Evolutionary conservation across 2,329 filamentous ascomycete genomes (phyloP), one percentile per base, ranked within the genome.

Genomic region (Xylariaceae sp.): DNA sequence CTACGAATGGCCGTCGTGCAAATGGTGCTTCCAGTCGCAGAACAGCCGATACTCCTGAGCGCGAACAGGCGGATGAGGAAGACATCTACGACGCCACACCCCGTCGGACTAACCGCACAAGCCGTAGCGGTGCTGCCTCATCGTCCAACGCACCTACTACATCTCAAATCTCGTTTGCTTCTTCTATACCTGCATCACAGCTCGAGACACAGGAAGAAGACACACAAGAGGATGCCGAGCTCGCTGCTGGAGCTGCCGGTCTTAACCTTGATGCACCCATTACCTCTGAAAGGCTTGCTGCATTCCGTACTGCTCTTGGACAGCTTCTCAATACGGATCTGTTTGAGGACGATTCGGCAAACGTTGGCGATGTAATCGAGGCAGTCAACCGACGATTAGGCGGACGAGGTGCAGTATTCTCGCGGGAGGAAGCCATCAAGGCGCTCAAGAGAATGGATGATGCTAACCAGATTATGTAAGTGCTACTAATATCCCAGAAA

Each of bases 381-480:
- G 90, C 90, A 7, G 90, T 99, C 47, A 99, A 99, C 72, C 78
- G 78, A 3, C 85, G 86, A 66, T 67, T 96, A 43, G 81, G 83
- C 12, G 69, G 75, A 37, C 67, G 75, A 23, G 82, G 82, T 4
- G 82, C 83, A 6, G 75, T 80, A 33, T 99, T 96, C 75, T 82
- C 79, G 23, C 82, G 82, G 33, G 79, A 78, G 0, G 95, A 99
- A 75, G 91, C 90, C 0, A 78, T 89, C 56, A 84, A 88, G 73
- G 93, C 92, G 40, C 78, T 99, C 54, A 85, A 86, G 74, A 87
- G 83, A 71, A 87, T 99, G 85, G 88, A 91, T 68, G 87, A 90
- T 63, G 80, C 83, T 67, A 97, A 97, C 74, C 88, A 94, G 78
- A 87, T 99, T 71, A 99, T 99, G 93, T 94, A 79, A 84, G 90